These are phyloP conservation scores for Pleurotus salmoneostramineus DNA, from an alignment of 768 basidiomycete genomes.

Conservation along the genomic window DNA sequence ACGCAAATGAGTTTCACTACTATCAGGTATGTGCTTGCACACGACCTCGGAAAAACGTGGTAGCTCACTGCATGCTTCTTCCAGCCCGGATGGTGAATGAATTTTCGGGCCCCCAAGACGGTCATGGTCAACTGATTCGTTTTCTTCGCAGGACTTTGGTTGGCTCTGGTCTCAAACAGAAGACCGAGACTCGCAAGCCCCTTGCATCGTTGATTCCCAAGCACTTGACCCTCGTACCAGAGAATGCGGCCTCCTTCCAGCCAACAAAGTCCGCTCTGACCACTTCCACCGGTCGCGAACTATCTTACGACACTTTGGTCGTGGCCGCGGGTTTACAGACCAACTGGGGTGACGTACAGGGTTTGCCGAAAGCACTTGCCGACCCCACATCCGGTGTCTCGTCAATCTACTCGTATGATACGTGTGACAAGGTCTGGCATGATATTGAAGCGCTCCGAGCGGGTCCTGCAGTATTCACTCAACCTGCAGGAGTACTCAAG, in stretches of 20 bases:
- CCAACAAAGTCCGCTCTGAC: slow-evolving; percentile 73
- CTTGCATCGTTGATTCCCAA: slow-evolving; percentile 70
- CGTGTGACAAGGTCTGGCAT: slow-evolving; percentile 85
- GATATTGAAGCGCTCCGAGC: slow-evolving; percentile 72
- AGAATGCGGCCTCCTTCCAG: slow-evolving; percentile 70
- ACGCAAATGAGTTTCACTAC: slow-evolving; percentile 77
- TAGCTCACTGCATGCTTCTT: background rate
- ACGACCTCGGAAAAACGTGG: background rate
- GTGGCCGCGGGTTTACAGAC: slow-evolving; percentile 87
- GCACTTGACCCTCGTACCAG: slow-evolving; percentile 66
- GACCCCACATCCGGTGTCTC: slow-evolving; percentile 80
- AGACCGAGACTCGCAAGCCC: slow-evolving; percentile 62
- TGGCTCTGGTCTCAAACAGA: slow-evolving; percentile 78
- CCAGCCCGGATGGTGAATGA: slow-evolving; percentile 83
- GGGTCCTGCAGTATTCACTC: slow-evolving; percentile 87
- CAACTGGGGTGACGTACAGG: slow-evolving; percentile 75
- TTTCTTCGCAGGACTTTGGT: slow-evolving; percentile 73
- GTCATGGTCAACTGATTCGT: background rate
- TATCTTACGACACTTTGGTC: slow-evolving; percentile 83
- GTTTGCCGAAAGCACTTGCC: slow-evolving; percentile 72
- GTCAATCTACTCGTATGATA: slow-evolving; percentile 88
- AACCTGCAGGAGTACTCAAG: slow-evolving; percentile 90
- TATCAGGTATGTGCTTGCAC: slow-evolving; percentile 57
- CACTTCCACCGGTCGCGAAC: slow-evolving; percentile 62
- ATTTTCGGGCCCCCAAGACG: background rate